Base-by-base conservation (phyloP, 495 filamentous ascomycete genomes). In the Monascus purpureus region DNA sequence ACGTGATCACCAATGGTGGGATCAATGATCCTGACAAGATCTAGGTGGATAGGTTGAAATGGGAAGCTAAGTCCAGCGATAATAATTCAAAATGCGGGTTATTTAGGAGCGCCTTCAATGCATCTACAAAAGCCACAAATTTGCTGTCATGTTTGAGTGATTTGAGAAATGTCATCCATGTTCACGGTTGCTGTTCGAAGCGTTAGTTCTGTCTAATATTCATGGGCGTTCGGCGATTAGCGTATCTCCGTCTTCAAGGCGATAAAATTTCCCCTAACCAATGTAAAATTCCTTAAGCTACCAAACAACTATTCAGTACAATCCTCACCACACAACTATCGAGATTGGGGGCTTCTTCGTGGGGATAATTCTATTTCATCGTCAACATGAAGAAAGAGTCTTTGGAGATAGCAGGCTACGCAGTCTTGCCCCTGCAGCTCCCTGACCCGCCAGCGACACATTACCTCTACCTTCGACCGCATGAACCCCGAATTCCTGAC, bases 391-490 rank as follows among this genome's bases (percentile, higher is more conserved):
- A 58, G 29, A 55, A 43, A 42, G 43, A 46, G 20, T 25, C 51
- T n/a, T 30, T 50, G 5, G 53, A 68, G 37, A 57, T 70, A 40
- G 49, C 52, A 42, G 65, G 64, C 37, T 70, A 67, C 39, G 53
- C 42, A 3, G 40, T 63, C 42, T 51, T 70, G 1, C 56, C 57
- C 6, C 28, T 88, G 13, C 60, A 70, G 11, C 65, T 87, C 8
- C 80, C 81, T 1, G 43, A 65, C 12, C 50, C 72, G n/a, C 40
- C 65, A n/a, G 68, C 66, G 37, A 72, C 65, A 29, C 90, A 97
- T 59, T 82, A 83, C 59, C 65, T 96, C 49, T 94, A 94, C 56
- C 53, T 95, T 31, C 81, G 79, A 34, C 73, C 71, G 18, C 84
- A 95, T 49, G 67, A 75, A 26, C 86, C 80, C 35, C 81, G 75